Base-by-base conservation (phyloP, 768 basidiomycete genomes). In the Lentinus brumalis region DNA sequence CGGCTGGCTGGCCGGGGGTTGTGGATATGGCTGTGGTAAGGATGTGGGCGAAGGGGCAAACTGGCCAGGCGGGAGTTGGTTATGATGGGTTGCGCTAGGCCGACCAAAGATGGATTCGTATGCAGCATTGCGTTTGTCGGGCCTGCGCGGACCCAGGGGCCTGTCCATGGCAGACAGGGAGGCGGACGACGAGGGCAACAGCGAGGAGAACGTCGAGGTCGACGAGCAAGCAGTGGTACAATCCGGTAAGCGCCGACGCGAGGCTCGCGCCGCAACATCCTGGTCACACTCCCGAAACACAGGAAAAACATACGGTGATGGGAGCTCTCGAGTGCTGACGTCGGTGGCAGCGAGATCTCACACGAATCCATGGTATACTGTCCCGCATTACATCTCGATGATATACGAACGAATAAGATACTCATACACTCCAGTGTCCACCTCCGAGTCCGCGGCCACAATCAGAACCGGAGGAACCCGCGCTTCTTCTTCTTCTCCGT, bases 31-130 rank as follows among this genome's bases (percentile, higher is more conserved):
- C 15, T 53, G 40, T 62, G 79, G 76, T 18, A 73, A 71, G 57
- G 81, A 78, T 60, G 68, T 69, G 54, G 62, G 57, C 14, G 54
- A 62, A 73, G 69, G 57, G 65, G 57, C 15, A 16, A 18, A 53
- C 65, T 70, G 67, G 63, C 70, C 67, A 42, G 65, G 67, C 54
- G 66, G 56, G 50, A 66, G 53, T 26, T 26, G 21, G 35, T 77
- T 74, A 66, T 86, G 87, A 72, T 86, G 85, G 35, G 77, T 65
- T 49, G 79, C 76, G 53, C 84, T 83, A 53, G 91, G 88, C 29
- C 92, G 83, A 29, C 91, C 91, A 75, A 94, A 94, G 77, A 94
- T 93, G 70, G 87, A 85, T 74, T 93, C 89, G 78, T 92, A 94
- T 49, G 92, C 92, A 57, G 86, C 84, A 74, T 84, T 78, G 55